Evolutionary conservation across 352 stramenopile species (phyloP).

Genomic region (Chrysophaeum taylorii): DNA sequence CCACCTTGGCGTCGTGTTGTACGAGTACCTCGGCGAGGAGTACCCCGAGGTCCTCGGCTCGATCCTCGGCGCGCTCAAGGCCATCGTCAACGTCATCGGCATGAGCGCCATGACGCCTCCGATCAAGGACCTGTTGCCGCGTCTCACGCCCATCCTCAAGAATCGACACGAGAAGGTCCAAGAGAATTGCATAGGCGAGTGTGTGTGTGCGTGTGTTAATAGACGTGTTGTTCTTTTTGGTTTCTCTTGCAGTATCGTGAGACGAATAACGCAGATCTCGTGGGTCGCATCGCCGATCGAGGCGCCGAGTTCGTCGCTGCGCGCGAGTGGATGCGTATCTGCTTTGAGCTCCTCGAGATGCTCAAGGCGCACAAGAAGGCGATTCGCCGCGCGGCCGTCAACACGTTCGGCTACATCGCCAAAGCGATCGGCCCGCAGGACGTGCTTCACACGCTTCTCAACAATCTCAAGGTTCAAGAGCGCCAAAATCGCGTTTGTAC

Average conservation of each 20-base stretch:
- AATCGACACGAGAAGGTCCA: conserved; percentile 99
- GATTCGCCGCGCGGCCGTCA: conserved; percentile 92
- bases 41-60: conserved; percentile 97
- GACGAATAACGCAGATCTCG: conserved; percentile 56
- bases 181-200: conserved; percentile 96
- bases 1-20: conserved; percentile 96
- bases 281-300: conserved; percentile 94
- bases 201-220: too few relatives aligned
- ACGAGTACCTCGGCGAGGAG: conserved; percentile 98
- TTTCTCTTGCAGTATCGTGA: too few relatives aligned
- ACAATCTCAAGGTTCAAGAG: conserved; percentile 99
- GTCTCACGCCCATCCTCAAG: conserved; percentile 94
- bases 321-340: conserved; percentile 99
- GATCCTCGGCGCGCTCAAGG: conserved; percentile 92
- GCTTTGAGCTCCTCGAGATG: conserved; percentile 98
- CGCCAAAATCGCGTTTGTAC: conserved; percentile 97
- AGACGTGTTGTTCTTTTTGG: background rate
- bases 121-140: conserved; percentile 95
- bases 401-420: conserved; percentile 99
- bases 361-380: conserved; percentile 98
- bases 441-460: conserved; percentile 94
- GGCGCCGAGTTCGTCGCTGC: conserved; percentile 92
- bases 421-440: conserved; percentile 96
- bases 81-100: conserved; percentile 98
- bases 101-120: conserved; percentile 99